phyloP scores from a whole-genome alignment of 495 filamentous ascomycete genomes.

The Niebla homalea region DNA sequence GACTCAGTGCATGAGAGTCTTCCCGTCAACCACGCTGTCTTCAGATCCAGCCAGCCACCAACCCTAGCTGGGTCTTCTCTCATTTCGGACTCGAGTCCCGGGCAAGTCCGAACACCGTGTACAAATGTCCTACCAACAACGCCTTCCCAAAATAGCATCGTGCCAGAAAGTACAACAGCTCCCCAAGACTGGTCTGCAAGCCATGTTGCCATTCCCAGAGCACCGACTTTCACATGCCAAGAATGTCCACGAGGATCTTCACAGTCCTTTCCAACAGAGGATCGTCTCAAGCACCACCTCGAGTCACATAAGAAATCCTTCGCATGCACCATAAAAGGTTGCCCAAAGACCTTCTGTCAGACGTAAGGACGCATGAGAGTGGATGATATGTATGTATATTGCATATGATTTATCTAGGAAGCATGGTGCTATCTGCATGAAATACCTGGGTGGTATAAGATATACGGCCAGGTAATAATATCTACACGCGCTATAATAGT shows the following conservation, averaged over 20 bases:
- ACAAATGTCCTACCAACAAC: neutral
- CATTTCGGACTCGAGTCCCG: neutral
- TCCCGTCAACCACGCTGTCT: neutral
- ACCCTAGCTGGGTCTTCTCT: neutral
- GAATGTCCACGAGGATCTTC: neutral
- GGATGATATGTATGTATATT: too few species aligned
- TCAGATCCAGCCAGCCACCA: neutral
- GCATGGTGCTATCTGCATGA: too few species aligned
- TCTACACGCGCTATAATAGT: too few species aligned
- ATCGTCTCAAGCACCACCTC: neutral
- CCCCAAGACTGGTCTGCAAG: neutral
- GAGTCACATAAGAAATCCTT: neutral
- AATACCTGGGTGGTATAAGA: too few species aligned
- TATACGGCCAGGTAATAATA: too few species aligned
- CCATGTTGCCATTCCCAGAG: neutral
- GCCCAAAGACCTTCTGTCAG: too few species aligned
- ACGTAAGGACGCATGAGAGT: too few species aligned
- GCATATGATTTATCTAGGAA: too few species aligned
- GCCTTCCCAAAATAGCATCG: neutral
- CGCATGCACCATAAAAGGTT: neutral
- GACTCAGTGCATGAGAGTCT: too few species aligned
- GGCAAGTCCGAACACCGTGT: neutral
- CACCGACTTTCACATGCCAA: neutral
- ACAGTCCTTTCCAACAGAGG: neutral
- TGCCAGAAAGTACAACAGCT: neutral